phyloP scores from a whole-genome alignment of 1,284 basidiomycete genomes.

The Anthracocystis walkeri region DNA sequence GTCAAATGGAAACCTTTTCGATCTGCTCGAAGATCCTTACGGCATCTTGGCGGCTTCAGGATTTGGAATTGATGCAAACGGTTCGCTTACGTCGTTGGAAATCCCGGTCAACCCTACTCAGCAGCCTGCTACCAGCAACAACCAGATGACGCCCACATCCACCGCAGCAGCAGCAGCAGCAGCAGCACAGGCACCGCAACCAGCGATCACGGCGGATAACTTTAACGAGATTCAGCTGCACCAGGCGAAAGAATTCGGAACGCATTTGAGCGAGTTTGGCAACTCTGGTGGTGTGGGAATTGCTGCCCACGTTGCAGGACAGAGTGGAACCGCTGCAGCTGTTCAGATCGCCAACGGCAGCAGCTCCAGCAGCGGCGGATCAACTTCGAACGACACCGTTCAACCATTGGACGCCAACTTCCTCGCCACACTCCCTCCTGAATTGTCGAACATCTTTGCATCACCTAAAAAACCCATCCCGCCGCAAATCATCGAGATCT shows the following conservation, averaged over 20 bases:
- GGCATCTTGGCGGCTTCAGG: conserved; percentile 62
- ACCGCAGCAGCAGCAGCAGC: background rate
- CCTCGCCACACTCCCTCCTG: conserved; percentile 26
- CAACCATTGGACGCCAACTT: conserved; percentile 21
- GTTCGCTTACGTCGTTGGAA: conserved; percentile 28
- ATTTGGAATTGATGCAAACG: conserved; percentile 49
- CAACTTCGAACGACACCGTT: background rate
- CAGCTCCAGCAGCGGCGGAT: background rate
- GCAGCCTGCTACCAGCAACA: background rate
- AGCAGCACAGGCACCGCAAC: background rate
- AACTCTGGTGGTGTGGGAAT: conserved; percentile 51
- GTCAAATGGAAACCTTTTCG: conserved; percentile 41
- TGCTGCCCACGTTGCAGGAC: conserved; percentile 54
- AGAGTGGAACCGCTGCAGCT: conserved; percentile 12
- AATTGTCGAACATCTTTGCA: conserved; percentile 27
- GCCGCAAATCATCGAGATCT: conserved; percentile 38
- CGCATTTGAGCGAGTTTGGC: conserved; percentile 57
- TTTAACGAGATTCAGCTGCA: conserved; percentile 62
- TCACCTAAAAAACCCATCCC: conserved; percentile 36
- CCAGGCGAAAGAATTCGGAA: conserved; percentile 45
- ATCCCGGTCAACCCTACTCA: conserved; percentile 5
- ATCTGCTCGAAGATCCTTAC: conserved; percentile 67
- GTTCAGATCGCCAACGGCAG: conserved; percentile 13
- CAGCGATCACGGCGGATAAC: conserved; percentile 47
- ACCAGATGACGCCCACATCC: conserved; percentile 22